These are phyloP conservation scores for Puccinellia tenuiflora DNA, from an alignment of 176 grass and related monocot genomes.

Conservation along the genomic window DNA sequence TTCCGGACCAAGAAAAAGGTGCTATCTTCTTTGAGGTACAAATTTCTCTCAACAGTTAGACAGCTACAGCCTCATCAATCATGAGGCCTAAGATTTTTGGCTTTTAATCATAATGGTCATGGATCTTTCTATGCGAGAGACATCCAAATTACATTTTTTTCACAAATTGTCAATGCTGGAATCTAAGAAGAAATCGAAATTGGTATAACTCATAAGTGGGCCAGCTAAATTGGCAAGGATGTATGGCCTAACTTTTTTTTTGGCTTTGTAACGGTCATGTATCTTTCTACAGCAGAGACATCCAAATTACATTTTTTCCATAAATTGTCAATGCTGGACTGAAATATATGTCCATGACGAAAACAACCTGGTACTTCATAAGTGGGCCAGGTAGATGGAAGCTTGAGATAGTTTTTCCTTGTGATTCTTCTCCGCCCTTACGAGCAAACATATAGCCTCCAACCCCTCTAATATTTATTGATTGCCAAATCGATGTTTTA, in stretches of 20 bases:
- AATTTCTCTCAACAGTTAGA: constrained; percentile 6
- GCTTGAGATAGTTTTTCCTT: background rate
- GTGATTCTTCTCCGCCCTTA: background rate
- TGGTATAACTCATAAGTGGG: background rate
- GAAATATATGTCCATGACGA: background rate
- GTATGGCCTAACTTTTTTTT: background rate
- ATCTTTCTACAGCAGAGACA: background rate
- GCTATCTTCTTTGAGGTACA: constrained; percentile 84
- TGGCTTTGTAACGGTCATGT: background rate
- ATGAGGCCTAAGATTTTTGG: constrained; percentile 3
- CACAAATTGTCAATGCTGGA: background rate
- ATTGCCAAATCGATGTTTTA: background rate
- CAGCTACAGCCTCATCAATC: constrained; percentile 15
- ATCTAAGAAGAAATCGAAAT: background rate
- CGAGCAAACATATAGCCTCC: constrained; percentile 9
- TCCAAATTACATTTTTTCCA: background rate
- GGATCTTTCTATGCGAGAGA: background rate
- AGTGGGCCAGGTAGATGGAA: background rate
- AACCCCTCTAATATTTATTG: background rate
- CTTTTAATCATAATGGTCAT: background rate
- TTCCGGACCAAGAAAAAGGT: constrained; percentile 68
- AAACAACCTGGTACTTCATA: background rate
- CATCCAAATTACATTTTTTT: constrained; percentile 7
- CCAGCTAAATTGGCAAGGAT: background rate
- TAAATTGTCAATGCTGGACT: background rate